Base-by-base conservation (phyloP, 345 rosid genomes). In the Euphorbia lathyris region DNA sequence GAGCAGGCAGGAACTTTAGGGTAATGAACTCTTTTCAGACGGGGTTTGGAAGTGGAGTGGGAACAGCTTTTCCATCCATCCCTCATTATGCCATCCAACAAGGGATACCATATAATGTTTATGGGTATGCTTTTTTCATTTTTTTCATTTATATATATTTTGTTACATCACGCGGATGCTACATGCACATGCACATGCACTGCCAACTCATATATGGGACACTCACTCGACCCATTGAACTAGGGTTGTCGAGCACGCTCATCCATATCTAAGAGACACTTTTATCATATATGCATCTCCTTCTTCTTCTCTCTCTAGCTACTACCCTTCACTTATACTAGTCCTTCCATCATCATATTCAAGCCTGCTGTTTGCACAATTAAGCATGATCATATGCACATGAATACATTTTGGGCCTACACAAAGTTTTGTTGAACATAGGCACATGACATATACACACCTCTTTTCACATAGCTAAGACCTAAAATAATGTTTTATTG, bases 51-150 rank as follows among this genome's bases (percentile, higher is more conserved):
- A 84, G 83, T 5, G 81, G 85, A 1, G 79, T 80, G 8, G 80
- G 82, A 67, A 38, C 94, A 78, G 80, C 90, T 80, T 86, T 91
- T 86, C 86, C 89, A 76, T 84, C 95, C 82, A 89, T 85, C 81
- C 89, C 96, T 73, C 98, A 88, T 86, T 92, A 90, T 86, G 89
- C 92, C 77, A 83, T 87, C 79, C 96, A 85, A 67, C 92, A 84
- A 82, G 92, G 86, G 68, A 76, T 92, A 63, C 92, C 98, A 63
- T 88, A 81, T 66, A 83, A 90, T 88, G 79, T 87, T 61, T 92
- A 87, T 83, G 98, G 78, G 71, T 71, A 74, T 25, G 67, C 52
- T 27, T 38, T 48, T 43, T 36, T 16, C 16, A 61, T 58, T 40
- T 57, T 27, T 53, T 30, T 55, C 19, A 12, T 9, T 27, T 22